Evolutionary conservation across 371 early-diverging fungal species (phyloP), one percentile per base, ranked within the genome.

Genomic region (Mucor mucedo): DNA sequence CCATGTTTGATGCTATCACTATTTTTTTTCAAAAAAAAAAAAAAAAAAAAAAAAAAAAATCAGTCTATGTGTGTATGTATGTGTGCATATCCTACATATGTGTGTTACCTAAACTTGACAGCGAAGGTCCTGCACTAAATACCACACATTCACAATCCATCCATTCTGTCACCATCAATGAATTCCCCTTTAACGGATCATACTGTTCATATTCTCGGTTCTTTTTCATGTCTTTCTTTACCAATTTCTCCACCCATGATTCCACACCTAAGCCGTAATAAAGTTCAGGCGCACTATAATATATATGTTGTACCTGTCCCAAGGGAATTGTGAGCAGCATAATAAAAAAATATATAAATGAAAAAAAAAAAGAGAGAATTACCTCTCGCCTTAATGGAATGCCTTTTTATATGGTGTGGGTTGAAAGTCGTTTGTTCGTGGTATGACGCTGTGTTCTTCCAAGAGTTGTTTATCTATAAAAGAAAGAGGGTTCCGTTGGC

Each of bases 101-200:
- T 35, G 35, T 4, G 30, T 45, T 67, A 62, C 67, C 67, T 45
- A 62, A 49, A 35, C 40, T 52, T 41, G 63, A 62, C n/a, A 62
- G 27, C 1, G 58, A 57, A 1, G 49, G 44, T 40, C 68, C 68
- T n/a, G 58, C 50, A 42, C 58, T 33, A 53, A 68, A 58, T 28
- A 62, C 13, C 45, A 16, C 50, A 5, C 56, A 11, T 58, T 64
- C 33, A 11, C n/a, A 35, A 9, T 53, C 59, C 16, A 58, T 33
- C 7, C 14, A 41, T 11, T 45, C 28, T 9, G n/a, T 48, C 13
- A 58, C 21, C 3, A 53, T 48, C 5, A 68, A 35, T 11, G 48
- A 21, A 21, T 68, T 68, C 53, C 68, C 68, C 41, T 55, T 52
- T 10, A 68, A 11, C 21, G 63, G 63, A 58, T 68, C 68, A 2